Conservation (phyloP, 257 asterid species). For the Nicotiana attenuata region DNA sequence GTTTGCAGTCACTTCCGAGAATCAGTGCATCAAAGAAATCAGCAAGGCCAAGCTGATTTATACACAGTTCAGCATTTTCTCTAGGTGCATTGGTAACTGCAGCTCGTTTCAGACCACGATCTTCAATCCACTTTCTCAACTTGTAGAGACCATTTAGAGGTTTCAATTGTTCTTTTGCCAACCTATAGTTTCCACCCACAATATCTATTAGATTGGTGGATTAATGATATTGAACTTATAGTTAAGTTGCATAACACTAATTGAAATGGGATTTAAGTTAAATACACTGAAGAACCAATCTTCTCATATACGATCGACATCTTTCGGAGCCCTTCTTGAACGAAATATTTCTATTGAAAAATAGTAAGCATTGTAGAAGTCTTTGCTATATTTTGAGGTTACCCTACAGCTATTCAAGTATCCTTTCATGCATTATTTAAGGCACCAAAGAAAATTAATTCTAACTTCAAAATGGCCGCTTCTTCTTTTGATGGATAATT, state of each 20-base stretch:
- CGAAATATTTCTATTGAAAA: neutral
- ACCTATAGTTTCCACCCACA: conserved; percentile 35
- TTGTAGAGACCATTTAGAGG: conserved; percentile 59
- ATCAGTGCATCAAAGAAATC: conserved; percentile 65
- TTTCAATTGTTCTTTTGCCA: conserved; percentile 60
- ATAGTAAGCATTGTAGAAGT: no score
- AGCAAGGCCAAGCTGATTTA: conserved; percentile 68
- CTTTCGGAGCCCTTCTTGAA: neutral
- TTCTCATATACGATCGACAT: neutral
- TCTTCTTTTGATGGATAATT: no score
- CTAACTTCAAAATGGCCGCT: neutral
- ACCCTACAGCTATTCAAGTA: neutral
- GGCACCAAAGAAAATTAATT: neutral
- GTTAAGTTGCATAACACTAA: neutral
- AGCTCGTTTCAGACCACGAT: conserved; percentile 76
- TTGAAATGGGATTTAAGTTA: neutral
- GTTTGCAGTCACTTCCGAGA: conserved; percentile 78
- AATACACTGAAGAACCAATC: neutral
- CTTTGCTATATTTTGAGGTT: no score
- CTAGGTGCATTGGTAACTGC: conserved; percentile 93
- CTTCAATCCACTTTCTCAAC: conserved; percentile 74
- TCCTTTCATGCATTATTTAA: neutral
- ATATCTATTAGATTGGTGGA: neutral
- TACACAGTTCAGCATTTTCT: conserved; percentile 72
- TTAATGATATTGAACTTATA: neutral